Percentiles rank a stretch among this genome's conserved stretches.
Conservation (phyloP, 441 rosid genomes). For the Adansonia rubrostipa region DNA sequence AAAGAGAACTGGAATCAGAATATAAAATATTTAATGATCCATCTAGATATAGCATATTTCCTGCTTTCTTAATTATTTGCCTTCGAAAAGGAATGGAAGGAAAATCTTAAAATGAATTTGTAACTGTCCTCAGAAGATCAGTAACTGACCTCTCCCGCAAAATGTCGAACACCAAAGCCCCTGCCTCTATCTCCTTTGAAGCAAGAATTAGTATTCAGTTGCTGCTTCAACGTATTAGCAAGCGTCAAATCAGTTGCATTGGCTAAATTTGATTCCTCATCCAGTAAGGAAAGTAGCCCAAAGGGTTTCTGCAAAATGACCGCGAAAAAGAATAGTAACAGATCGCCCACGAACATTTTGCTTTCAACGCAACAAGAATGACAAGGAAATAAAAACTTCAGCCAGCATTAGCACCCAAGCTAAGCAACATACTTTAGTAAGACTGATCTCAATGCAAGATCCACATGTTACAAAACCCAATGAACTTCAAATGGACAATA, state of each 20-base stretch:
- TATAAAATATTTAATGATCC: background rate
- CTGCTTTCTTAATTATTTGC: background rate
- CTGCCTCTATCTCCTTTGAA: conserved; percentile 89
- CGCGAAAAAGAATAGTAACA: conserved; percentile 31
- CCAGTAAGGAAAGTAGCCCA: conserved; percentile 83
- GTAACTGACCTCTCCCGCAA: conserved; percentile 88
- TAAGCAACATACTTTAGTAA: conserved; percentile 15
- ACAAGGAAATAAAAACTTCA: conserved; percentile 24
- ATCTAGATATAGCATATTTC: background rate
- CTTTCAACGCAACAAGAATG: background rate
- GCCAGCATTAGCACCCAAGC: conserved; percentile 20
- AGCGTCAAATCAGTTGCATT: conserved; percentile 88
- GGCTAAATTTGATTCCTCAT: conserved; percentile 88
- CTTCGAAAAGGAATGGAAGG: background rate
- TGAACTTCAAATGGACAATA: background rate
- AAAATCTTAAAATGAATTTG: background rate
- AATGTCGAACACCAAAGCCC: conserved; percentile 75
- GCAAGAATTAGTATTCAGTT: conserved; percentile 66
- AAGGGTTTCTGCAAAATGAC: conserved; percentile 75
- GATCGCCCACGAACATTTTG: conserved; percentile 23
- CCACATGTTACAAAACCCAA: background rate
- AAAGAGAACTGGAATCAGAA: background rate
- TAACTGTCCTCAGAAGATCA: conserved; percentile 18
- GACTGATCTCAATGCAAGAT: conserved; percentile 1
- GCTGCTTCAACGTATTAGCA: conserved; percentile 89